Conservation (phyloP, 768 basidiomycete species). For the Kwoniella dendrophila region DNA sequence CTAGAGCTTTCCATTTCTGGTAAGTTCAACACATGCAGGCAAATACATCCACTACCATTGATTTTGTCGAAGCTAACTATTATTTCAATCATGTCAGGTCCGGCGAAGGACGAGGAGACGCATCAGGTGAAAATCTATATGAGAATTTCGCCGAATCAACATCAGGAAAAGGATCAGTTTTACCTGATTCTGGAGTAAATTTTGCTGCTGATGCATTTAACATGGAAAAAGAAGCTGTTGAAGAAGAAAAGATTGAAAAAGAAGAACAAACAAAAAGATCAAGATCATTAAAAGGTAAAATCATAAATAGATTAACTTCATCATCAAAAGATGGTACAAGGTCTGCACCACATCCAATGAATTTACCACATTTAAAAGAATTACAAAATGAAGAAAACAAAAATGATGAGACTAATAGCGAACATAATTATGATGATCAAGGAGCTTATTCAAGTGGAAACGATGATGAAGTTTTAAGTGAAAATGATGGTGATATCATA, state of each 20-base stretch:
- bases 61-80: too few relatives aligned
- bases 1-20: slow-evolving; percentile 67
- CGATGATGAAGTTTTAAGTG: slow-evolving; percentile 19
- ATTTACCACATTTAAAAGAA: slow-evolving; percentile 12
- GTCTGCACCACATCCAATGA: slow-evolving; percentile 23
- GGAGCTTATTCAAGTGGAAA: slow-evolving; percentile 60
- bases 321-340: slow-evolving; percentile 27
- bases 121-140: slow-evolving; percentile 54
- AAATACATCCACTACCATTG: too few relatives aligned
- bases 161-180: slow-evolving; percentile 49
- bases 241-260: slow-evolving; percentile 48
- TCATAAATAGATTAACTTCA: slow-evolving; percentile 9
- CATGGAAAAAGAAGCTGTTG: slow-evolving; percentile 46
- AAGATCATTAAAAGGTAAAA: not conserved
- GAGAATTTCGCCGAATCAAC: slow-evolving; percentile 57
- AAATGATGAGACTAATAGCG: not conserved
- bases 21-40: slow-evolving; percentile 12
- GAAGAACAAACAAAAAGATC: slow-evolving; percentile 23
- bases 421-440: slow-evolving; percentile 2
- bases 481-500: slow-evolving; percentile 5
- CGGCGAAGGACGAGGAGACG: slow-evolving; percentile 55
- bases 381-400: slow-evolving; percentile 61
- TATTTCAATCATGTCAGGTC: slow-evolving; percentile 30
- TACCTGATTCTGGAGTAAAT: slow-evolving; percentile 43
- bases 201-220: slow-evolving; percentile 43